Conservation (phyloP, 768 basidiomycete genomes). For the Boletus speciosus region DNA sequence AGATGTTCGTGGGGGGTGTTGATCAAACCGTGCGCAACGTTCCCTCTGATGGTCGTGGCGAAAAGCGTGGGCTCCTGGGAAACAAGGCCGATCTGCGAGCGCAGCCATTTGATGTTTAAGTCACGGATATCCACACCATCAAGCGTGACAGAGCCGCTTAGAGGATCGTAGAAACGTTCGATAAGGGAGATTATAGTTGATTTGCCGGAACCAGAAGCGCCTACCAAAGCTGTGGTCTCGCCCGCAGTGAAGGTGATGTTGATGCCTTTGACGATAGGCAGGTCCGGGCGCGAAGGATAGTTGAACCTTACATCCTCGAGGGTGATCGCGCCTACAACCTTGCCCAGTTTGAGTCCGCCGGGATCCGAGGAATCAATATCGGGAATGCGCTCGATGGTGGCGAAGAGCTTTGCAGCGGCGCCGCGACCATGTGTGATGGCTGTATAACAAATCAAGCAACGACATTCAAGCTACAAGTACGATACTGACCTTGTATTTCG, state of each 20-base stretch:
- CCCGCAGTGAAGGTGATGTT: conserved; percentile 68
- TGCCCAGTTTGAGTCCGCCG: conserved; percentile 63
- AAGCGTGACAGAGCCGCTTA: conserved; percentile 60
- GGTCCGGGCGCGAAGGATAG: conserved; percentile 81
- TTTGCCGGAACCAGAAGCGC: conserved; percentile 77
- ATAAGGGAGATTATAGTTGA: conserved; percentile 75
- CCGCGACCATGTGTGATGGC: conserved; percentile 78
- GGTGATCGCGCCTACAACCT: conserved; percentile 67
- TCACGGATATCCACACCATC: conserved; percentile 73
- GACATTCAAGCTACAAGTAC: background rate
- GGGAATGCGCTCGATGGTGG: conserved; percentile 85
- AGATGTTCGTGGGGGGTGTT: conserved; percentile 64
- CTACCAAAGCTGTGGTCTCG: conserved; percentile 74
- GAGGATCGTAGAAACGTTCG: conserved; percentile 87
- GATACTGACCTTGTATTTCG: conserved; percentile 68
- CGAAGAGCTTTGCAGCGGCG: conserved; percentile 86
- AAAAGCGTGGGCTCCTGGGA: conserved; percentile 87
- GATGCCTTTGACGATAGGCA: conserved; percentile 75
- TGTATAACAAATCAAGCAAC: conserved; percentile 21
- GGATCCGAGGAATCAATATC: conserved; percentile 76
- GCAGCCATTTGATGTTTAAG: conserved; percentile 82
- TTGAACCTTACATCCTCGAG: conserved; percentile 75
- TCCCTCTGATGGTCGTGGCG: conserved; percentile 76
- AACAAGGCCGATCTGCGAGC: conserved; percentile 83
- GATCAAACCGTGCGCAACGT: conserved; percentile 84